Base-by-base conservation (phyloP, 495 filamentous ascomycete genomes). In the Penicillium soppii region DNA sequence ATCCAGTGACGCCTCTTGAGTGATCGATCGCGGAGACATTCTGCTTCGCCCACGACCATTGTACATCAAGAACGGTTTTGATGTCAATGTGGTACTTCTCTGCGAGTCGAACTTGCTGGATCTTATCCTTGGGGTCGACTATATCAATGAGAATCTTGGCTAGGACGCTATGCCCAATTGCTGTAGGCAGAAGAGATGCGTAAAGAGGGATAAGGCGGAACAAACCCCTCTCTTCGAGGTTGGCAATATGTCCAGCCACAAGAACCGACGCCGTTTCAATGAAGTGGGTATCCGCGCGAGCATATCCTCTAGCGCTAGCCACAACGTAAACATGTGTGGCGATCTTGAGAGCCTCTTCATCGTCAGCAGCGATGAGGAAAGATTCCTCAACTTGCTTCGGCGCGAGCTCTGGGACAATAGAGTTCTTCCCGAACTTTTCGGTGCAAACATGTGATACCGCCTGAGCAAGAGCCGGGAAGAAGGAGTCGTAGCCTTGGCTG, bases 161-260 rank as follows among this genome's bases (percentile, higher is more conserved):
- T 37, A 83, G 61, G 19, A 75, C 74, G 16, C 53, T 59, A 9
- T 75, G 60, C 7, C 68, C 67, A 59, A 72, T 68, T n/a, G 67
- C 49, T 0, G 65, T 68, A 6, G 80, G 78, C 2, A 98, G 74
- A 56, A 87, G 83, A 21, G 89, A 86, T 30, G 87, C 91, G 68
- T 99, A 99, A 3, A 92, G 74, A 4, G 92, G 92, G 44, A 95
- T 84, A 33, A 92, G 67, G 40, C 90, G 82, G 36, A 85, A 79
- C 39, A 94, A 78, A 8, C 83, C 80, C 25, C 79, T 78, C 29
- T 85, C 69, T 22, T 86, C 79, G 10, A 97, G 76, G 50, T 86
- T 85, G 54, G 89, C 82, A 49, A 95, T 85, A 62, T 97, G 97
- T 13, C 82, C 85, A 41, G 73, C 65, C 1, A 89, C 78, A 52